Evolutionary conservation across 176 grass and related monocot genomes (phyloP).

Genomic region (Zea luxurians): DNA sequence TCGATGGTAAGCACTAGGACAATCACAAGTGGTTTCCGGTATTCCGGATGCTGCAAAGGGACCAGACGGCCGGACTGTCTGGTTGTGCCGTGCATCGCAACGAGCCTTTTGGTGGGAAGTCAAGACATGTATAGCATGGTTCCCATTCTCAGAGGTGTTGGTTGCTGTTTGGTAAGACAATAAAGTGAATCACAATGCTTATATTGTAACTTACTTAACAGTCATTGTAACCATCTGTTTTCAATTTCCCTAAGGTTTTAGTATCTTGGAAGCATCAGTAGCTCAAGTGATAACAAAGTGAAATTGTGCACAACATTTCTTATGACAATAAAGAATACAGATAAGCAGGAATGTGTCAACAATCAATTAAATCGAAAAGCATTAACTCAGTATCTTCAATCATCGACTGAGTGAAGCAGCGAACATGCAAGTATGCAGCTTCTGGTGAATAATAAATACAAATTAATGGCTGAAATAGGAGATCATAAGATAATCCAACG

Average conservation of each 20-base stretch:
- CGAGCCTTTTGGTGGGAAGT: neutral
- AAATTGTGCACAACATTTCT: neutral
- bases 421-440: neutral
- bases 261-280: slow-evolving; percentile 10
- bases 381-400: neutral
- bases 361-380: neutral
- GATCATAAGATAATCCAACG: neutral
- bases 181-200: neutral
- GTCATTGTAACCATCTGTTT: neutral
- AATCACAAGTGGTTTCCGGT: too few relatives aligned
- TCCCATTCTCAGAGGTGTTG: neutral
- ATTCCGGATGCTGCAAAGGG: too few relatives aligned
- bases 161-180: neutral
- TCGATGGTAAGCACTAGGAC: too few relatives aligned
- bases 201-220: neutral
- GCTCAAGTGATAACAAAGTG: neutral
- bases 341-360: neutral
- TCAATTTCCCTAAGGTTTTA: neutral
- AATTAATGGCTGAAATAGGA: neutral
- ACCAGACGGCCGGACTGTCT: too few relatives aligned
- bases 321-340: neutral
- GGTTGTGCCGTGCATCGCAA: too few relatives aligned
- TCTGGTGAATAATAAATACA: neutral
- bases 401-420: neutral
- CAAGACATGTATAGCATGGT: neutral